Evolutionary conservation across 345 rosid species (phyloP).

Genomic region (Aethionema arabicum): DNA sequence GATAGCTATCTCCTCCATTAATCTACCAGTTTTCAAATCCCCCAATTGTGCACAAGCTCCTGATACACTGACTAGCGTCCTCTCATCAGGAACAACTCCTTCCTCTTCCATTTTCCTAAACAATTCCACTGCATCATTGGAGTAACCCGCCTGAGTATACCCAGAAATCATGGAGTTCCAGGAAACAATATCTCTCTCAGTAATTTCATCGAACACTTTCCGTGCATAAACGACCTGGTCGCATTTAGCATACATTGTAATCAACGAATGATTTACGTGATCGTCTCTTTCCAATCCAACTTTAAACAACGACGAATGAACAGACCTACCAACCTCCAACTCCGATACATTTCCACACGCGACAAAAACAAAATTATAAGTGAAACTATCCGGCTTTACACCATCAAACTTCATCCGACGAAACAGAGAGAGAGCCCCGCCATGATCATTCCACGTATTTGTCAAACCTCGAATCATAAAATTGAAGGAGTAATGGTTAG

Average conservation of each 20-base stretch:
- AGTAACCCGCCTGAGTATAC: conserved; percentile 63
- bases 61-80: conserved; percentile 75
- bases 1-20: conserved; percentile 51
- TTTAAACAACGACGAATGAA: conserved; percentile 57
- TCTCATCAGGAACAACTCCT: conserved; percentile 69
- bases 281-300: conserved; percentile 53
- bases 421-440: conserved; percentile 46
- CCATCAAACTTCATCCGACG: conserved; percentile 57
- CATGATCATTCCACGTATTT: conserved; percentile 51
- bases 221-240: conserved; percentile 44
- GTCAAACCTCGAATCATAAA: conserved; percentile 77
- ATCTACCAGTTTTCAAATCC: conserved; percentile 63
- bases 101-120: conserved; percentile 60
- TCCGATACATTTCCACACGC: conserved; percentile 59
- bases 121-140: conserved; percentile 58
- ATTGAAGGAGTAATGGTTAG: conserved; percentile 72
- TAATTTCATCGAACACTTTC: conserved; percentile 74
- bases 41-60: conserved; percentile 72
- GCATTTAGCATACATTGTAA: conserved; percentile 58
- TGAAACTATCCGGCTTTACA: conserved; percentile 63
- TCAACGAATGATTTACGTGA: conserved; percentile 67
- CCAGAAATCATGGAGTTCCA: conserved; percentile 97
- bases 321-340: conserved; percentile 47
- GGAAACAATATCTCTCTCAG: conserved; percentile 58
- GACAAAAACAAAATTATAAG: conserved; percentile 69